Conservation (phyloP, 441 rosid species). For the Flueggea neowawraea region DNA sequence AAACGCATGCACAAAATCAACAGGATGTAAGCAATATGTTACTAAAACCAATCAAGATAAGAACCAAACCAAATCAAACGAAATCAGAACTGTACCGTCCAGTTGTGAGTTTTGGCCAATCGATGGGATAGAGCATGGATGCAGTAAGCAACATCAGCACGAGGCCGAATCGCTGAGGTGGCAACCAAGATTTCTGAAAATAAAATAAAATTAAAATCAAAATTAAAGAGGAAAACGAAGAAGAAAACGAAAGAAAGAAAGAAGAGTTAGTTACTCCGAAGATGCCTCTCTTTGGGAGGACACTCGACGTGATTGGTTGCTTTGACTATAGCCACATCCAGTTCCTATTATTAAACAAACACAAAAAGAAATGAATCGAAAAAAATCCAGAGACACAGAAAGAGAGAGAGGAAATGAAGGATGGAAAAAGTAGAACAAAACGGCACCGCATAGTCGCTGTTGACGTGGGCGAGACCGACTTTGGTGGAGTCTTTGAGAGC, state of each 20-base stretch:
- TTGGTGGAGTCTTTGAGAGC: constrained; percentile 97
- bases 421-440: not conserved
- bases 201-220: not conserved
- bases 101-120: constrained; percentile 68
- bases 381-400: not conserved
- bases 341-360: constrained; percentile 48
- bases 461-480: constrained; percentile 99
- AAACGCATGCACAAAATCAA: too few relatives aligned
- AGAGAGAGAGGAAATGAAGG: not conserved
- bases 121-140: constrained; percentile 68
- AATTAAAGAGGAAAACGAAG: not conserved
- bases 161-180: constrained; percentile 65
- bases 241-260: not conserved
- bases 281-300: constrained; percentile 96
- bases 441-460: constrained; percentile 91
- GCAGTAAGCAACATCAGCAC: constrained; percentile 79
- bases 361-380: constrained; percentile 5
- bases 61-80: too few relatives aligned
- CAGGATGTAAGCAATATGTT: too few relatives aligned
- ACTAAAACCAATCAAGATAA: too few relatives aligned
- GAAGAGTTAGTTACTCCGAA: constrained; percentile 56
- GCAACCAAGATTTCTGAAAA: constrained; percentile 76
- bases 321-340: constrained; percentile 97
- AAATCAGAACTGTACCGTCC: constrained; percentile 49
- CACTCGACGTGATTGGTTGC: constrained; percentile 98